Conservation (phyloP, 768 basidiomycete species). For the Boletus speciosus region DNA sequence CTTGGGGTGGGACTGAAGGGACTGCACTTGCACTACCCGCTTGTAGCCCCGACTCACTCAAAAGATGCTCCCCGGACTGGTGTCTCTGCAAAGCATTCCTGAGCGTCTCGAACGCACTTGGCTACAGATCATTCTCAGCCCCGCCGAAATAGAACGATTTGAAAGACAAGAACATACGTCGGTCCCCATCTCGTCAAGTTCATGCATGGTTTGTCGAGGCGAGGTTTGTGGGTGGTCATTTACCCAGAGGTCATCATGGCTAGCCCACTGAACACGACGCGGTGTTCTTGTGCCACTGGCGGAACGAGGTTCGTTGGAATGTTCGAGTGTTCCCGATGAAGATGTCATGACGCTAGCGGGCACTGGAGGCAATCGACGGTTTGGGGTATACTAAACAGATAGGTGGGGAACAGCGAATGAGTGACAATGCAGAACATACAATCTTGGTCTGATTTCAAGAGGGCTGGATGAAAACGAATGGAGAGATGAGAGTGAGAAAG, state of each 20-base stretch:
- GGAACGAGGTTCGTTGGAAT: slow-evolving; percentile 10
- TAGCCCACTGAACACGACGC: slow-evolving; percentile 53
- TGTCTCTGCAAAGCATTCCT: slow-evolving; percentile 52
- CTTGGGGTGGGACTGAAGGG: slow-evolving; percentile 3
- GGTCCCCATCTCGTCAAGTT: slow-evolving; percentile 51
- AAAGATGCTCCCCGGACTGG: slow-evolving; percentile 24
- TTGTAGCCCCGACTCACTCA: neutral
- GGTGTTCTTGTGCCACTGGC: slow-evolving; percentile 39
- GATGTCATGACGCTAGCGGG: slow-evolving; percentile 19
- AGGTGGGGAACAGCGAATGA: neutral
- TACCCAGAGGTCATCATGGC: slow-evolving; percentile 21
- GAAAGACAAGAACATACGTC: slow-evolving; percentile 40
- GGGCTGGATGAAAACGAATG: neutral
- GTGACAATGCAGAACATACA: slow-evolving; percentile 5
- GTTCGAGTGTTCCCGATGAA: neutral
- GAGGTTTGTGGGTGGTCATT: neutral
- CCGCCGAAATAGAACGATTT: neutral
- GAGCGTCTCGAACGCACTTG: slow-evolving; percentile 46
- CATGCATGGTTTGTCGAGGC: slow-evolving; percentile 29
- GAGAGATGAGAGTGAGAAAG: neutral
- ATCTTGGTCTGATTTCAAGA: neutral
- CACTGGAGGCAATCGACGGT: slow-evolving; percentile 6
- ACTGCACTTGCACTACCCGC: neutral
- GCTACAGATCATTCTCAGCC: slow-evolving; percentile 31
- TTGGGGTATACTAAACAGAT: neutral